These are phyloP conservation scores for Amanita phalloides DNA, from an alignment of 768 basidiomycete genomes.

Conservation along the genomic window DNA sequence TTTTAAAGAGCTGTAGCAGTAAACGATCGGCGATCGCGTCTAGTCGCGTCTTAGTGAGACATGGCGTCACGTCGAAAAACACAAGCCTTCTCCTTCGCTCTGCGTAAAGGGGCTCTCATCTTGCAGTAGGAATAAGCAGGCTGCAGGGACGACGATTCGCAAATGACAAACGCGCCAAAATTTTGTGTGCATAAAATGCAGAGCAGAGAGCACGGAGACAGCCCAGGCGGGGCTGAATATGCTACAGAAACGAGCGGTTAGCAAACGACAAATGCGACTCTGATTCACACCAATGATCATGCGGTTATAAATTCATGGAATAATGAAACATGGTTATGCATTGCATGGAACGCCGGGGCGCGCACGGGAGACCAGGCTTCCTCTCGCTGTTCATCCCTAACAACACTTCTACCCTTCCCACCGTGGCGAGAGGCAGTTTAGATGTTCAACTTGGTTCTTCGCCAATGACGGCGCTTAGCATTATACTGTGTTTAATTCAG, in stretches of 20 bases:
- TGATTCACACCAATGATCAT: background rate
- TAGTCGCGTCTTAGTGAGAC: conserved; percentile 1
- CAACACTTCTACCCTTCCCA: background rate
- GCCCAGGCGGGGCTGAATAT: background rate
- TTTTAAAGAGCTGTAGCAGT: background rate
- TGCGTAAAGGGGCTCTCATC: background rate
- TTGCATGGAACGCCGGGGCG: background rate
- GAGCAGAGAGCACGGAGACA: too few relatives aligned
- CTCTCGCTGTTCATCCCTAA: conserved; percentile 1
- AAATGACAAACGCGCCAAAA: background rate
- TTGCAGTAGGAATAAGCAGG: background rate
- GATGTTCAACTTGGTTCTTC: conserved; percentile 98
- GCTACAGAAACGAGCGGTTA: background rate
- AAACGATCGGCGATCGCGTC: conserved; percentile 5
- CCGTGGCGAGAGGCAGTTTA: conserved; percentile 25
- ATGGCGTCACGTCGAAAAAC: background rate
- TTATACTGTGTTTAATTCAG: conserved; percentile 48
- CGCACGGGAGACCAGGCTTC: background rate
- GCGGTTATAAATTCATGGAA: background rate
- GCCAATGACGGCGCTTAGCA: conserved; percentile 97
- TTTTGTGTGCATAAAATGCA: background rate
- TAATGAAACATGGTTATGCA: conserved; percentile 2
- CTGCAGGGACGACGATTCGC: background rate
- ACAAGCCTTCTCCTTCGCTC: background rate
- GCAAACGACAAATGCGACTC: background rate